phyloP scores from a whole-genome alignment of 75 land plant species.

The Chamaecyparis obtusa region DNA sequence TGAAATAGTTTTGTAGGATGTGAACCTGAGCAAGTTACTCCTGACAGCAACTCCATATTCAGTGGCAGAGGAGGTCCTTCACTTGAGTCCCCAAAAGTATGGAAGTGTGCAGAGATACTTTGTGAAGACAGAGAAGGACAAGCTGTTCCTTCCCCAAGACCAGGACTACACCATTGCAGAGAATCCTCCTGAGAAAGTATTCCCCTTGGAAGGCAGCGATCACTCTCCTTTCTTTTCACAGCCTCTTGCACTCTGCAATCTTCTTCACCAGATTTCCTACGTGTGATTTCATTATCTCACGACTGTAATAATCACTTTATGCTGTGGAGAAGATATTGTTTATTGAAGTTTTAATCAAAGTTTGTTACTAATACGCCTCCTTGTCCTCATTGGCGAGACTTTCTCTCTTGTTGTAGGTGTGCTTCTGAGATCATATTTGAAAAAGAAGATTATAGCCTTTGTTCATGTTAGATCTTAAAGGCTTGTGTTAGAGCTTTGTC shows the following conservation, averaged over 20 bases:
- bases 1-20: conserved; percentile 15
- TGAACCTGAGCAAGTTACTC: conserved; percentile 12
- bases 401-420: too few species aligned
- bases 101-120: conserved; percentile 21
- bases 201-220: conserved; percentile 18
- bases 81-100: conserved; percentile 13
- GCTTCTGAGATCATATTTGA: too few species aligned
- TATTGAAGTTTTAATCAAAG: too few species aligned
- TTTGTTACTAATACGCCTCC: too few species aligned
- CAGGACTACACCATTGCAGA: conserved; percentile 19
- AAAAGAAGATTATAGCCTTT: too few species aligned
- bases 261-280: conserved; percentile 7
- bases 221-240: conserved; percentile 30
- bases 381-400: too few species aligned
- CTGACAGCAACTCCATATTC: conserved; percentile 16
- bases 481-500: too few species aligned
- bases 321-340: too few species aligned
- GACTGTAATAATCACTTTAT: too few species aligned
- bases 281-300: not conserved
- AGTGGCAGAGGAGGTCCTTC: conserved; percentile 16
- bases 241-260: conserved; percentile 13
- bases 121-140: conserved; percentile 19
- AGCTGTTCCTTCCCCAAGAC: not conserved
- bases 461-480: too few species aligned
- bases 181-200: conserved; percentile 28